Percentiles rank a stretch among this genome's conserved stretches.
Evolutionary conservation across 208 protist genomes (phyloP).

Genomic region (Trypanosomatidae sp.): DNA sequence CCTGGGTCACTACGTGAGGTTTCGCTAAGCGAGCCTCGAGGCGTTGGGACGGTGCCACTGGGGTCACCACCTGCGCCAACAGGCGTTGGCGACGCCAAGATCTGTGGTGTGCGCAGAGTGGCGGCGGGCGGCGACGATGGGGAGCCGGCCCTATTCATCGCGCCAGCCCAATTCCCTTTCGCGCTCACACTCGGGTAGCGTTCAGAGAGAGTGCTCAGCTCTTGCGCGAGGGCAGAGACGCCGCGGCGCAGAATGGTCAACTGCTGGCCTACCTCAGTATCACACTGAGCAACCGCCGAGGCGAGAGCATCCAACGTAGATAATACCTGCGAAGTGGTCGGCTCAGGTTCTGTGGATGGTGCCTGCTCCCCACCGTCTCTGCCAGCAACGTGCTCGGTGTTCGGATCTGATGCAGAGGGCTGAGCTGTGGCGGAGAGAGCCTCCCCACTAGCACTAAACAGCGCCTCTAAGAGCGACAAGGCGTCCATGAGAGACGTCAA

Average conservation of each 20-base stretch:
- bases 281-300: conserved; percentile 15
- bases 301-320: conserved; percentile 24
- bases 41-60: not conserved
- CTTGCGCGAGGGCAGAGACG: conserved; percentile 26
- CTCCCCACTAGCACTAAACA: conserved; percentile 10
- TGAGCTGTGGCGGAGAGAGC: conserved; percentile 1
- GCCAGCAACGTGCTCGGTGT: not conserved
- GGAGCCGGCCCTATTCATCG: not conserved
- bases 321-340: conserved; percentile 7
- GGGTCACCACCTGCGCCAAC: not conserved
- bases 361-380: not conserved
- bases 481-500: not conserved
- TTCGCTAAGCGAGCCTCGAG: not conserved
- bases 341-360: not conserved
- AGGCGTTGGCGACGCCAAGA: conserved; percentile 1
- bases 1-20: not conserved
- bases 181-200: conserved; percentile 15
- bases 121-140: not conserved
- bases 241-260: conserved; percentile 27
- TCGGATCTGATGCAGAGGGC: not conserved
- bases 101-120: conserved; percentile 14
- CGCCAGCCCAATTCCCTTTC: not conserved
- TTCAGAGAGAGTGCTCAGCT: conserved; percentile 21
- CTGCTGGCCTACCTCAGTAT: conserved; percentile 27
- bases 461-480: not conserved